Base-by-base conservation (phyloP, 1,284 basidiomycete species). In the Puccinia polysora region DNA sequence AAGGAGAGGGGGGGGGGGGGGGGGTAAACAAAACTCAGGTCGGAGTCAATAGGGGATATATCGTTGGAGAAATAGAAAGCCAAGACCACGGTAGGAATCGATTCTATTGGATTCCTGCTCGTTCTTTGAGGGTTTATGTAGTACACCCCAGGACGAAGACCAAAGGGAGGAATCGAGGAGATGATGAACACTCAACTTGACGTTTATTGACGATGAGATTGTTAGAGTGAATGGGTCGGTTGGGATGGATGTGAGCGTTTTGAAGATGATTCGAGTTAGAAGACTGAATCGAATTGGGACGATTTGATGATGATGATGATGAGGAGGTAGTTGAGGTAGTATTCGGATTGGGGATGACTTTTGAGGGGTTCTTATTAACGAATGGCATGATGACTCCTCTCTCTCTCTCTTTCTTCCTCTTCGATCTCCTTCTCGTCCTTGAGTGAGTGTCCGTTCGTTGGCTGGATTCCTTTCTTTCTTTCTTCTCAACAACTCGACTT, bases 141-240 rank as follows among this genome's bases (percentile, higher is more conserved):
- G n/a, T n/a, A n/a, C n/a, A n/a, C n/a, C n/a, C n/a, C n/a, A n/a
- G n/a, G n/a, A n/a, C n/a, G n/a, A n/a, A n/a, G 30, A 25, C 3
- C 4, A 52, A 23, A 5, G 34, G 50, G 23, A 53, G 12, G 1
- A 59, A 10, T 12, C 18, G 1, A 4, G 43, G 30, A n/a, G 23
- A 62, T 36, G 40, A 20, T 14, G 25, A 20, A 12, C 25, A 2
- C 74, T 86, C 65, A 75, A 85, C 85, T 80, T 87, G 86, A 59
- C 84, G 83, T 5, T 83, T 79, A 67, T 83, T 91, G 73, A 93
- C 84, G 36, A 93, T 83, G 73, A 94, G 89, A 69, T 89, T 75
- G 56, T 78, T 77, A 20, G 32, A 49, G 43, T 50, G 43, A 23
- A 10, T 30, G n/a, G 45, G 7, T 14, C 62, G 43, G 43, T 20